These are phyloP conservation scores for Clarireedia monteithiana DNA, from an alignment of 2,329 filamentous ascomycete genomes.

Conservation along the genomic window DNA sequence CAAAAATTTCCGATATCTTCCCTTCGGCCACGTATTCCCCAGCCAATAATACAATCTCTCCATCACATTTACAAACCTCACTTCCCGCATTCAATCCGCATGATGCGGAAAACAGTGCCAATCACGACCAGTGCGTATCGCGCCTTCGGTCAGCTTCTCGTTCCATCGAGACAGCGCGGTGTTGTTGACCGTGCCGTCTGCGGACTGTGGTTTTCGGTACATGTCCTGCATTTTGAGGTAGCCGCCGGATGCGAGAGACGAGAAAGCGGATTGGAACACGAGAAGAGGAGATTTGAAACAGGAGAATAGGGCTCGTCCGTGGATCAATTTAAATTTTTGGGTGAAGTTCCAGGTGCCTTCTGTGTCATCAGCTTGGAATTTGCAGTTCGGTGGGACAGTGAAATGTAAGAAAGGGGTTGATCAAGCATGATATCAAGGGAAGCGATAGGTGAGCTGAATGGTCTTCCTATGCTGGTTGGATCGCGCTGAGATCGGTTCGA, in stretches of 20 bases:
- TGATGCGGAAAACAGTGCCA: constrained; percentile 6
- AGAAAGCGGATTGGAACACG: constrained; percentile 6
- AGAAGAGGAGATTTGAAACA: constrained; percentile 10
- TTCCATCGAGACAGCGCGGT: constrained; percentile 15
- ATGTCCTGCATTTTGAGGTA: constrained; percentile 13
- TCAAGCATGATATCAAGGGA: background rate
- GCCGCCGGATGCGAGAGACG: constrained; percentile 10
- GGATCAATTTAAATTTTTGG: constrained; percentile 41
- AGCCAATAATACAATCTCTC: constrained; percentile 47
- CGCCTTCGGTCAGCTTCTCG: background rate
- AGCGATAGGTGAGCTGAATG: no score
- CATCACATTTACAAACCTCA: constrained; percentile 47
- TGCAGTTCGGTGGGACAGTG: constrained; percentile 7
- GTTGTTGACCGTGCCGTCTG: constrained; percentile 14
- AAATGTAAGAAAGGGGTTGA: background rate
- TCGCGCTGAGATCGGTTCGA: background rate
- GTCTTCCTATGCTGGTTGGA: background rate
- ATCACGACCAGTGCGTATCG: constrained; percentile 6
- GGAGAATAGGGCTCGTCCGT: constrained; percentile 21
- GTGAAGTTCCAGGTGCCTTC: constrained; percentile 40
- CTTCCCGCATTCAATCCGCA: constrained; percentile 26
- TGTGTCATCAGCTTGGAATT: constrained; percentile 42
- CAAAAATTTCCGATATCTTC: background rate
- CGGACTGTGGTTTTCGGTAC: constrained; percentile 5
- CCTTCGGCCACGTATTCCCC: constrained; percentile 44